Conservation (phyloP, 2,329 filamentous ascomycete genomes). For the Pleomassaria siparia region DNA sequence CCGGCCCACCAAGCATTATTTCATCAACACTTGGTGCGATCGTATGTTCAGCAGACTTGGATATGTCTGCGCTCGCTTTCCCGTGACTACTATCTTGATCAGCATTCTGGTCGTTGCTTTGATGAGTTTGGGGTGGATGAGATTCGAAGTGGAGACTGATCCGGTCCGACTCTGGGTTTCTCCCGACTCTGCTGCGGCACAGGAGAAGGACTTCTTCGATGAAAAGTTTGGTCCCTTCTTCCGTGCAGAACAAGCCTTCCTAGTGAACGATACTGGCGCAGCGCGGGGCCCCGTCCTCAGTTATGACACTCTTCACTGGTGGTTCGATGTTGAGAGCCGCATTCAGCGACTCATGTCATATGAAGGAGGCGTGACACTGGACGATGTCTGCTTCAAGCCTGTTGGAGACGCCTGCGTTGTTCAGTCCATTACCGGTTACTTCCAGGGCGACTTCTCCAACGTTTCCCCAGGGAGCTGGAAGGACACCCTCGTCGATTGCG, state of each 20-base stretch:
- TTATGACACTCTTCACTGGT: constrained; percentile 89
- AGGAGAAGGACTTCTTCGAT: constrained; percentile 95
- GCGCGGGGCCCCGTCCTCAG: constrained; percentile 76
- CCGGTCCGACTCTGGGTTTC: constrained; percentile 97
- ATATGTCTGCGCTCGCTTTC: constrained; percentile 77
- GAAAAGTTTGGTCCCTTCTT: constrained; percentile 93
- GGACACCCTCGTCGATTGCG: constrained; percentile 70
- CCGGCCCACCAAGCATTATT: constrained; percentile 75
- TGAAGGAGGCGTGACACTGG: constrained; percentile 67
- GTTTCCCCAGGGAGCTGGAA: constrained; percentile 70
- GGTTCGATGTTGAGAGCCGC: constrained; percentile 84
- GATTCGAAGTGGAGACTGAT: constrained; percentile 86
- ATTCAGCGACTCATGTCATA: constrained; percentile 72
- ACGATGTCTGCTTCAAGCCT: constrained; percentile 93
- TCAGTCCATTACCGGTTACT: constrained; percentile 90
- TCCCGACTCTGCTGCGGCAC: constrained; percentile 82
- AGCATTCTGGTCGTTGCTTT: constrained; percentile 76
- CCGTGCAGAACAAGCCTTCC: constrained; percentile 86
- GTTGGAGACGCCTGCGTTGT: constrained; percentile 86
- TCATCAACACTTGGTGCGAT: constrained; percentile 81
- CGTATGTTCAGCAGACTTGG: constrained; percentile 78
- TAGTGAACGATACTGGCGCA: constrained; percentile 80
- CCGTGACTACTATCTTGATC: constrained; percentile 74
- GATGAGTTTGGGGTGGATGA: constrained; percentile 83
- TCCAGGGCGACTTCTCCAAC: constrained; percentile 65